Conservation (phyloP, 371 early-diverging fungal genomes). For the Thermomucor indicae-seudaticae region DNA sequence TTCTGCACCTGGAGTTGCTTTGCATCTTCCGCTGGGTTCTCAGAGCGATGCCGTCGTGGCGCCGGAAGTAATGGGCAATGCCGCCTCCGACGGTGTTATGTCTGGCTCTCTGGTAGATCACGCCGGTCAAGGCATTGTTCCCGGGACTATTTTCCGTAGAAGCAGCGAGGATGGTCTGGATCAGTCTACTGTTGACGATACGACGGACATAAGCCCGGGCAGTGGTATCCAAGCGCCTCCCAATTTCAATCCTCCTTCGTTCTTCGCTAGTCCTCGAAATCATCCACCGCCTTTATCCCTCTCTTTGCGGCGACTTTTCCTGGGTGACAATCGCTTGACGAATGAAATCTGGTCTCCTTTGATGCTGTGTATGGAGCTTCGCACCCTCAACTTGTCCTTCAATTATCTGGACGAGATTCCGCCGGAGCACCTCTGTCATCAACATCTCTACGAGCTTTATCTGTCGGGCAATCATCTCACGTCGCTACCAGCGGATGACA, state of each 20-base stretch:
- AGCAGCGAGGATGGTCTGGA: neutral
- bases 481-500: slow-evolving; percentile 83
- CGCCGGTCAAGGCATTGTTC: slow-evolving; percentile 27
- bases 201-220: neutral
- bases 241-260: slow-evolving; percentile 48
- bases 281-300: slow-evolving; percentile 62
- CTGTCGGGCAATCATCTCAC: slow-evolving; percentile 84
- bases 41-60: slow-evolving; percentile 23
- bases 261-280: slow-evolving; percentile 49
- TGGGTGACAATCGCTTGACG: slow-evolving; percentile 84
- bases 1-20: slow-evolving; percentile 22
- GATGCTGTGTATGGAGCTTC: slow-evolving; percentile 67
- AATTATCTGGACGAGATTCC: slow-evolving; percentile 84
- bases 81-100: slow-evolving; percentile 9
- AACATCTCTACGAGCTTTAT: slow-evolving; percentile 69
- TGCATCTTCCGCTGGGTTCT: slow-evolving; percentile 20
- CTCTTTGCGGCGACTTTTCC: slow-evolving; percentile 57
- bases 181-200: neutral
- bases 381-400: slow-evolving; percentile 76
- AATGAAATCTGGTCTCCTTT: slow-evolving; percentile 75
- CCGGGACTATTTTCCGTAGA: neutral
- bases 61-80: slow-evolving; percentile 11
- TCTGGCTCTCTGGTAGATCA: slow-evolving; percentile 16
- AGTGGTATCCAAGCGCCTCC: slow-evolving; percentile 23
- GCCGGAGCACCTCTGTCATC: slow-evolving; percentile 45